These are phyloP conservation scores for Reticulascus tulasneorum DNA, from an alignment of 2,329 filamentous ascomycete species.

Conservation along the genomic window DNA sequence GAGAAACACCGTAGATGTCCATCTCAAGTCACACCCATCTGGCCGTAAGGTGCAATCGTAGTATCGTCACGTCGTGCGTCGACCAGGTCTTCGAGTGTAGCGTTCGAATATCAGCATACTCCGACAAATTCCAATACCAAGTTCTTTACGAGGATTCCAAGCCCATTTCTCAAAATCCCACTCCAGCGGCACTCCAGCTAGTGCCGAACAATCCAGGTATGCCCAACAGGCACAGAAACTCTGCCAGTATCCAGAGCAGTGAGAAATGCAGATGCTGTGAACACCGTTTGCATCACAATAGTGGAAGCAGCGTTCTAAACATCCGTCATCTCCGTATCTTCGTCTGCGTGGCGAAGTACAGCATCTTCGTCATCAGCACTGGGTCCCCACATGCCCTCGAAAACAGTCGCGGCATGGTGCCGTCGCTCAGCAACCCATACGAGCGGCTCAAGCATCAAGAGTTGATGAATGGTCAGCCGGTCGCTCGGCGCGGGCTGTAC, in stretches of 20 bases:
- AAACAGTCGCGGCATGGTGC: constrained; percentile 87
- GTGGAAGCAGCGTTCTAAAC: constrained; percentile 32
- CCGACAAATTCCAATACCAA: constrained; percentile 8
- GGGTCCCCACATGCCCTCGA: constrained; percentile 93
- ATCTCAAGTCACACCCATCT: constrained; percentile 3
- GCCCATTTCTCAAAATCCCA: constrained; percentile 10
- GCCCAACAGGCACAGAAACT: constrained; percentile 12
- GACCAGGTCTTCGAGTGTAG: constrained; percentile 2
- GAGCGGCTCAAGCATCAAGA: constrained; percentile 70
- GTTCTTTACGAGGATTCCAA: constrained; percentile 6
- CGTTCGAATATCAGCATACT: neutral
- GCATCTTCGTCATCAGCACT: constrained; percentile 38
- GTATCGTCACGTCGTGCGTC: constrained; percentile 14
- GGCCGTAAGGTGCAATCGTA: constrained; percentile 10
- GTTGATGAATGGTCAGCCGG: constrained; percentile 70
- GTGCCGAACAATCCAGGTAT: constrained; percentile 18
- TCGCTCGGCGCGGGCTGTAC: constrained; percentile 69
- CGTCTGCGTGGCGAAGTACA: constrained; percentile 19
- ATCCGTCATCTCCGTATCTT: constrained; percentile 58
- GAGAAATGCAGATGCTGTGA: constrained; percentile 14
- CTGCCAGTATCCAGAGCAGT: constrained; percentile 28
- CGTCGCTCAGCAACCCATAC: constrained; percentile 75
- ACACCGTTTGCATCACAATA: neutral
- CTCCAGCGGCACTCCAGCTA: constrained; percentile 16
- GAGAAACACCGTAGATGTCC: constrained; percentile 7